phyloP scores from a whole-genome alignment of 2,329 filamentous ascomycete species.

The Furcasterigmium furcatum region DNA sequence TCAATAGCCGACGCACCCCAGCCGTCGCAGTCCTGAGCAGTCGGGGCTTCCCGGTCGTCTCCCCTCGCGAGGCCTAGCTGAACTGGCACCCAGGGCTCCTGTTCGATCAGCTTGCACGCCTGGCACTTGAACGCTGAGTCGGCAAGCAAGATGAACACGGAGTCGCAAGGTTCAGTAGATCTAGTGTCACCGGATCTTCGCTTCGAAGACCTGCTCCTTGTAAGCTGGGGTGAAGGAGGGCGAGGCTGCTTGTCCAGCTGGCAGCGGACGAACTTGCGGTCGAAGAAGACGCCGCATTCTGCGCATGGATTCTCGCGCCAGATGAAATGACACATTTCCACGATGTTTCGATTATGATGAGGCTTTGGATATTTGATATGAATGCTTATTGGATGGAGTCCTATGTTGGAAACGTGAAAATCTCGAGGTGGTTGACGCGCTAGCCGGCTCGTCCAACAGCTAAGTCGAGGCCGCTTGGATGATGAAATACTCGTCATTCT shows the following conservation, averaged over 20 bases:
- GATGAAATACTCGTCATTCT: too few relatives aligned
- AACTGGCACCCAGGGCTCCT: neutral
- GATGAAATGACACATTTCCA: constrained; percentile 3
- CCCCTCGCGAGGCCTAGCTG: neutral
- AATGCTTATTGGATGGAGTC: too few relatives aligned
- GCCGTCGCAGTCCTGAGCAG: too few relatives aligned
- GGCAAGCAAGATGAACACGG: neutral
- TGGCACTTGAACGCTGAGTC: neutral
- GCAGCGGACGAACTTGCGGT: constrained; percentile 2
- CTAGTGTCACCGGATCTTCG: neutral
- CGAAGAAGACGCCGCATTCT: neutral
- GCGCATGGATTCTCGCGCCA: constrained; percentile 5
- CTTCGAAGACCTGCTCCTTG: neutral
- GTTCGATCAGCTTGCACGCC: neutral
- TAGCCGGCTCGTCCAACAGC: too few relatives aligned
- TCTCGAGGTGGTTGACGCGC: too few relatives aligned
- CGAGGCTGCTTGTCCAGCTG: neutral
- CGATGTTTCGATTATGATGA: neutral
- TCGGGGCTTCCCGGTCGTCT: too few relatives aligned
- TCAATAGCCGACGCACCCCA: too few relatives aligned
- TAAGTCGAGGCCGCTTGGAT: too few relatives aligned
- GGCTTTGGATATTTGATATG: too few relatives aligned
- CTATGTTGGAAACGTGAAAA: too few relatives aligned
- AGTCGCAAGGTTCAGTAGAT: neutral
- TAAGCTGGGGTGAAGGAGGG: neutral